Evolutionary conservation across 805 yeast species (phyloP).

Genomic region (Kuraishia capsulata): DNA sequence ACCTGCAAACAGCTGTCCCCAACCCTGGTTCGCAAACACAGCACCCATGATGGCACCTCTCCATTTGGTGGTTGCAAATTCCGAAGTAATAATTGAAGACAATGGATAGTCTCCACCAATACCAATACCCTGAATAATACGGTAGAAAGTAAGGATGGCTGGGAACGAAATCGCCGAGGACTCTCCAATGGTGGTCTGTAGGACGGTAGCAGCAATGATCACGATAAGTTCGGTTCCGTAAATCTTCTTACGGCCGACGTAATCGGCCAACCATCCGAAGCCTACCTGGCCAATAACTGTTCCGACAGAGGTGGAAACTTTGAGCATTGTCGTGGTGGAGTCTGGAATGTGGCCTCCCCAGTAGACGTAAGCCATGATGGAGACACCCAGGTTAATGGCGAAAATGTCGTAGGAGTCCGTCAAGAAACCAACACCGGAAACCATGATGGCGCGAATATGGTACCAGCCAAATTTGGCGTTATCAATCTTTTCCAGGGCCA

Average conservation of each 20-base stretch:
- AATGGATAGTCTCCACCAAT: conserved; percentile 96
- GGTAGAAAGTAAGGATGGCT: conserved; percentile 66
- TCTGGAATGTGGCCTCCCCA: conserved; percentile 57
- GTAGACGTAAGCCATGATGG: conserved; percentile 72
- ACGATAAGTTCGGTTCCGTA: conserved; percentile 83
- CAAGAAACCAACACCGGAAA: conserved; percentile 91
- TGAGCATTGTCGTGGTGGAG: conserved; percentile 67
- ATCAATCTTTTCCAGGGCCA: conserved; percentile 78
- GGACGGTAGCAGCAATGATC: conserved; percentile 71
- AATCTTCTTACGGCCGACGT: conserved; percentile 75
- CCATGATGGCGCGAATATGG: conserved; percentile 70
- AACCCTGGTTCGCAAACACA: conserved; percentile 93
- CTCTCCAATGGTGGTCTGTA: conserved; percentile 66
- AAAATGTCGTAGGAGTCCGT: conserved; percentile 92
- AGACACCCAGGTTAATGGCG: conserved; percentile 74
- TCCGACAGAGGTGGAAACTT: conserved; percentile 89
- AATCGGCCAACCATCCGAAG: conserved; percentile 78
- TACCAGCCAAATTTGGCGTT: conserved; percentile 76
- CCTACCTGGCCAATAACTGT: conserved; percentile 86
- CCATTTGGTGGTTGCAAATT: conserved; percentile 91
- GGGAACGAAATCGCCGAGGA: conserved; percentile 66
- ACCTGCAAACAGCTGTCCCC: conserved; percentile 90
- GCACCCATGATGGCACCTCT: conserved; percentile 98
- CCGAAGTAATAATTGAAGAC: conserved; percentile 88
- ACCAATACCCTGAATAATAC: conserved; percentile 91